Evolutionary conservation across 2,329 filamentous ascomycete species (phyloP).

Genomic region (Talaromyces sp.): DNA sequence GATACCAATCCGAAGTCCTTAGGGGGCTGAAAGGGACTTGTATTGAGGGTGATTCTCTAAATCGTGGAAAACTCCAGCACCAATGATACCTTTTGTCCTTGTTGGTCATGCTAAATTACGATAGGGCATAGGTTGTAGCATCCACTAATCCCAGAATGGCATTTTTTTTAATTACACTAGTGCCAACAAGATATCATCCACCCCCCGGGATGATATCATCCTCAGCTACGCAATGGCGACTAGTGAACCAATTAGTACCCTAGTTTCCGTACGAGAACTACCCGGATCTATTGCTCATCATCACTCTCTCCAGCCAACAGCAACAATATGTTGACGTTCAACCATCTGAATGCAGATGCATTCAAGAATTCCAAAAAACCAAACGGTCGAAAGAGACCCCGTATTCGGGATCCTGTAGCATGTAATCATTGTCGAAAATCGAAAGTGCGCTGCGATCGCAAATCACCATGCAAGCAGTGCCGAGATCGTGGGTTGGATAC

Average conservation of each 20-base stretch:
- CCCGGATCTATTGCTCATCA: background rate
- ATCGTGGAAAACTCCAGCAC: no score
- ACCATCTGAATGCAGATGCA: background rate
- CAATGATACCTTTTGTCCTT: background rate
- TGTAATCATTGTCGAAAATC: background rate
- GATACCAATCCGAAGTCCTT: no score
- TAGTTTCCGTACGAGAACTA: background rate
- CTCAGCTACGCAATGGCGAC: background rate
- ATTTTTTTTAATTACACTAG: no score
- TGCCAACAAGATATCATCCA: no score
- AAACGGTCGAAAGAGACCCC: background rate
- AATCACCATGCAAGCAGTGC: background rate
- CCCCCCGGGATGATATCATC: no score
- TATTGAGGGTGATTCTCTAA: no score
- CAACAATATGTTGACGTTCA: background rate
- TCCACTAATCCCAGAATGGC: no score
- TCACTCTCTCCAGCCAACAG: background rate
- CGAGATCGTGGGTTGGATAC: background rate
- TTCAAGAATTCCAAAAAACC: background rate
- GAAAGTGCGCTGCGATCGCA: background rate
- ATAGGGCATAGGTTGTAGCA: no score
- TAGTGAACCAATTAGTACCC: background rate
- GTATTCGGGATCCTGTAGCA: background rate
- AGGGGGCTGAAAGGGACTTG: no score
- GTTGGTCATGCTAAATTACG: background rate